phyloP scores from a whole-genome alignment of 768 basidiomycete species.

The Termitomyces sp. region DNA sequence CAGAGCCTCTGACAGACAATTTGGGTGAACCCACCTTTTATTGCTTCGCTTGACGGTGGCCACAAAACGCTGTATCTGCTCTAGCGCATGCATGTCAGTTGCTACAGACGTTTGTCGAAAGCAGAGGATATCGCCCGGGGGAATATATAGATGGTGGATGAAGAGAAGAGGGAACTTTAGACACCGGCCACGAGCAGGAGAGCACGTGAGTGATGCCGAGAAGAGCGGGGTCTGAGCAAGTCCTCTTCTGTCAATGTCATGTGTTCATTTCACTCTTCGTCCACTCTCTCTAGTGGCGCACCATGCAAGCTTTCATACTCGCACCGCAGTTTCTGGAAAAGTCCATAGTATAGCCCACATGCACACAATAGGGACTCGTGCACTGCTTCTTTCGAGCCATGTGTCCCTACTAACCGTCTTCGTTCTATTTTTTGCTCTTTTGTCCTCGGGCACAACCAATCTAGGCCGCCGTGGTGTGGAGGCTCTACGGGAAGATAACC shows the following conservation, averaged over 20 bases:
- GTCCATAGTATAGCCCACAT: background rate
- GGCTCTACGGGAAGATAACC: background rate
- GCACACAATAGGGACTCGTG: background rate
- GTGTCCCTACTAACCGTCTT: background rate
- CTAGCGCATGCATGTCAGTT: background rate
- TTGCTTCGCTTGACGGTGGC: background rate
- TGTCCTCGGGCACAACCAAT: background rate
- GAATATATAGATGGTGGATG: background rate
- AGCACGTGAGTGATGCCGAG: constrained; percentile 6
- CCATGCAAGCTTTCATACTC: background rate
- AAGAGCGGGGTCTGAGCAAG: background rate
- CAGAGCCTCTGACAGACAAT: background rate
- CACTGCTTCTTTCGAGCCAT: background rate
- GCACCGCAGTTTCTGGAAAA: background rate
- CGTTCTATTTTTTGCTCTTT: background rate
- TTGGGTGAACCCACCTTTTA: background rate
- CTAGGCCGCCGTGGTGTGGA: background rate
- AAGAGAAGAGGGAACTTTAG: background rate
- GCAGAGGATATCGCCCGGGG: background rate
- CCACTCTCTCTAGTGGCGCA: background rate
- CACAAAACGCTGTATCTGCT: background rate
- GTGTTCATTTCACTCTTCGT: background rate
- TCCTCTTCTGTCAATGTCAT: background rate
- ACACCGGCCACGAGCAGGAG: background rate
- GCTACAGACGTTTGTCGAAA: background rate